Evolutionary conservation across 805 yeast genomes (phyloP).

Genomic region (Metschnikowia borealis): DNA sequence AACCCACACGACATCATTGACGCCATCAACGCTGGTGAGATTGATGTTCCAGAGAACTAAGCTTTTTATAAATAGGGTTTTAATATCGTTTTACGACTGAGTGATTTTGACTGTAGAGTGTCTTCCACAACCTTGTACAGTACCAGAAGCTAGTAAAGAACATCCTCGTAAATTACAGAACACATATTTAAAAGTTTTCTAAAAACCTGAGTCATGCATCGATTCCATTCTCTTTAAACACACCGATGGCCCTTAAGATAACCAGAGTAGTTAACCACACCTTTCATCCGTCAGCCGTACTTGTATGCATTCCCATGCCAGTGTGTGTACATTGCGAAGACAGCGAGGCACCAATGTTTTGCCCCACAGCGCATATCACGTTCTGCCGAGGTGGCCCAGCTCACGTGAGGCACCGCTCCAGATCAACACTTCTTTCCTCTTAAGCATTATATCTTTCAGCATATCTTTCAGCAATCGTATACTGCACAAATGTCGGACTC

Average conservation of each 20-base stretch:
- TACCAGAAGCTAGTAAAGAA: too few relatives aligned
- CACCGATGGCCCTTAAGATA: too few relatives aligned
- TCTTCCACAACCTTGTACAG: too few relatives aligned
- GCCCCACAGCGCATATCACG: conserved; percentile 5
- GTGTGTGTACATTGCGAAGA: background rate
- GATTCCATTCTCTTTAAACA: too few relatives aligned
- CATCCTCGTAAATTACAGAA: too few relatives aligned
- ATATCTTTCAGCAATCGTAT: background rate
- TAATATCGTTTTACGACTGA: conserved; percentile 32
- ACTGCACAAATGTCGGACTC: conserved; percentile 44
- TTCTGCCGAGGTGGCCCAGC: conserved; percentile 4
- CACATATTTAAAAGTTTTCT: too few relatives aligned
- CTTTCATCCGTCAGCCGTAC: background rate
- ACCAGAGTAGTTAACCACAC: background rate
- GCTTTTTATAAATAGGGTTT: conserved; percentile 35
- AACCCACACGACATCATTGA: conserved; percentile 99
- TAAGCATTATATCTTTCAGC: background rate
- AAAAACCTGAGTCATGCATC: too few relatives aligned
- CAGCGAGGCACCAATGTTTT: conserved; percentile 3
- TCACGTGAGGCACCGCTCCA: background rate
- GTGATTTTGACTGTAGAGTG: conserved; percentile 4
- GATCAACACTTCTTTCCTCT: background rate
- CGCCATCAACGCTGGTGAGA: conserved; percentile 97
- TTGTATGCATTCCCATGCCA: background rate
- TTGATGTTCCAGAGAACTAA: conserved; percentile 84